These are phyloP conservation scores for Chalciporus piperatus DNA, from an alignment of 768 basidiomycete genomes.

Conservation along the genomic window DNA sequence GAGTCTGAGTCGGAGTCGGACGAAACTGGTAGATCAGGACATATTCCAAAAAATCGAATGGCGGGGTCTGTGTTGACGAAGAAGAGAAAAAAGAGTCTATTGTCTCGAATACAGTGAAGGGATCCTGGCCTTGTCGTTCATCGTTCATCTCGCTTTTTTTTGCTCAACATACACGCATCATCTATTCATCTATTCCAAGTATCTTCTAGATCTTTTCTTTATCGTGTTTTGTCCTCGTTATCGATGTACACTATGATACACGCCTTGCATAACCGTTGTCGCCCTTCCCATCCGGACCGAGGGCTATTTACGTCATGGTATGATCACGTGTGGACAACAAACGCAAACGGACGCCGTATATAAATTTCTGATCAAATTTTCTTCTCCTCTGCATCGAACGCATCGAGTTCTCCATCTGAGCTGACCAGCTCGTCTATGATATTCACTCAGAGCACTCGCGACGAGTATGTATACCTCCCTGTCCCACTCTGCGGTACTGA, in stretches of 20 bases:
- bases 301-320: too few relatives aligned
- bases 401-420: constrained; percentile 9
- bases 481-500: constrained; percentile 17
- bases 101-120: constrained; percentile 6
- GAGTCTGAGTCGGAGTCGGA: constrained; percentile 26
- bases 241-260: not conserved
- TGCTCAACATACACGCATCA: not conserved
- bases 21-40: constrained; percentile 36
- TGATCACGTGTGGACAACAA: constrained; percentile 13
- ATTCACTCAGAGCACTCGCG: constrained; percentile 83
- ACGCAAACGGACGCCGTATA: constrained; percentile 16
- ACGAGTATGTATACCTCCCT: constrained; percentile 60
- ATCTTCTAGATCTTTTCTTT: not conserved
- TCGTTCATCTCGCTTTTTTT: not conserved
- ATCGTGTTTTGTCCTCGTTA: not conserved
- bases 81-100: constrained; percentile 25
- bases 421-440: constrained; percentile 55
- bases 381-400: not conserved
- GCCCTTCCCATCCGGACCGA: too few relatives aligned
- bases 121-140: not conserved
- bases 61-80: constrained; percentile 43
- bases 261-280: too few relatives aligned
- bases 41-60: constrained; percentile 57
- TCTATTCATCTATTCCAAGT: not conserved
- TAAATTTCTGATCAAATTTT: constrained; percentile 6